Evolutionary conservation across 2,329 filamentous ascomycete genomes (phyloP).

Genomic region (Alternaria sp.): DNA sequence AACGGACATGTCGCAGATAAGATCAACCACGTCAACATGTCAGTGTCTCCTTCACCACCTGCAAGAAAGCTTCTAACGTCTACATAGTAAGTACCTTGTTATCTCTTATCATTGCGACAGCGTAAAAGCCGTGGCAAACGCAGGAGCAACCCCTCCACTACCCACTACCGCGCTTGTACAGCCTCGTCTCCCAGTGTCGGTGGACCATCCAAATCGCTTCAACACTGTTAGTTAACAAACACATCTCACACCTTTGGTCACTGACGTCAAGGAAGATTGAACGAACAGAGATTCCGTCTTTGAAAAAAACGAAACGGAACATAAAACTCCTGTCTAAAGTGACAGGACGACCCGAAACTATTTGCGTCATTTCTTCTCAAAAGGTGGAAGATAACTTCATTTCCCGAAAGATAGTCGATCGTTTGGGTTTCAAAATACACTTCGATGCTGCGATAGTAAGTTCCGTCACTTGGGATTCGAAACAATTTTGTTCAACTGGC

Average conservation of each 20-base stretch:
- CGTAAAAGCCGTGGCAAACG: not conserved
- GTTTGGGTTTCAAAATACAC: not conserved
- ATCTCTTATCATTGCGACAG: not conserved
- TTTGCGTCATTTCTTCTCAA: not conserved
- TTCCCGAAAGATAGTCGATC: not conserved
- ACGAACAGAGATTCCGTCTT: not conserved
- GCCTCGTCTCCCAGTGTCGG: not conserved
- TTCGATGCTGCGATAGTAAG: not conserved
- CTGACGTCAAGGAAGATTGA: not conserved
- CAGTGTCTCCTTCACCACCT: accelerated
- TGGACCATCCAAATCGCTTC: not conserved
- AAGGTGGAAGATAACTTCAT: not conserved
- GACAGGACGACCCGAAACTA: not conserved
- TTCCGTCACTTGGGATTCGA: not conserved
- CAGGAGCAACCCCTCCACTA: not conserved
- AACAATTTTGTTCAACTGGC: not conserved
- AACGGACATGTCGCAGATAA: not conserved
- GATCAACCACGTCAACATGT: not conserved
- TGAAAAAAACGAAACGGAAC: not conserved
- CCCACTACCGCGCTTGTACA: not conserved
- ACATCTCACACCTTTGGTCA: accelerated
- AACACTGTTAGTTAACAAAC: not conserved
- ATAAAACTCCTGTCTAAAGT: not conserved
- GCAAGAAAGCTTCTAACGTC: not conserved
- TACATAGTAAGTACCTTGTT: not conserved